phyloP scores from a whole-genome alignment of 2,329 filamentous ascomycete genomes.

The Fusarium austroafricanum region DNA sequence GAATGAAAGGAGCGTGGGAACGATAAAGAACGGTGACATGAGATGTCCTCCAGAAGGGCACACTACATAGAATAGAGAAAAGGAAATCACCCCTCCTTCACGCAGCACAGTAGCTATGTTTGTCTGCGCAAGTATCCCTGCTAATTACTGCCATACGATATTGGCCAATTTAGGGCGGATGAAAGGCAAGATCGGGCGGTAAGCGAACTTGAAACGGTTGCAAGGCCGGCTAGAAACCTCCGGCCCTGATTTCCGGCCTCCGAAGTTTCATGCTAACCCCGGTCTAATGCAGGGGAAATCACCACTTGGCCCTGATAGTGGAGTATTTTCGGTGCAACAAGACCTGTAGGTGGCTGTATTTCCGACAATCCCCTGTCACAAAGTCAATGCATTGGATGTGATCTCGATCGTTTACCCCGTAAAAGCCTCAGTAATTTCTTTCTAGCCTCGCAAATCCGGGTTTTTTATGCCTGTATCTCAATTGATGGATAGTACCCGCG shows the following conservation, averaged over 20 bases:
- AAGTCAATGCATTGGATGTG: conserved; percentile 19
- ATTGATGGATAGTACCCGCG: not conserved
- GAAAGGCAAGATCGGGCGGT: not conserved
- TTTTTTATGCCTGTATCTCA: conserved; percentile 1
- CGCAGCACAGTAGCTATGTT: not conserved
- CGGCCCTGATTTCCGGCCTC: conserved; percentile 3
- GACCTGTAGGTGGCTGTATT: not conserved
- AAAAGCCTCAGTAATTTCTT: conserved; percentile 12
- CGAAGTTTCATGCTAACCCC: conserved; percentile 18
- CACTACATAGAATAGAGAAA: conserved; percentile 14
- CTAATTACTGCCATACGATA: not conserved
- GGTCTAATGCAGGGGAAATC: conserved; percentile 19
- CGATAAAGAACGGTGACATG: not conserved
- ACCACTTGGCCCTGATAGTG: not conserved
- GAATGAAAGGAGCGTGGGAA: not conserved
- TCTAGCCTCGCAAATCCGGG: conserved; percentile 1
- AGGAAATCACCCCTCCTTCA: not conserved
- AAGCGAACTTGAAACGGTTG: conserved; percentile 20
- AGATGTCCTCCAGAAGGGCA: not conserved
- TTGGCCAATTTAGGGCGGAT: not conserved
- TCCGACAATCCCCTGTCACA: conserved; percentile 2
- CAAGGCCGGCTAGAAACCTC: conserved; percentile 1
- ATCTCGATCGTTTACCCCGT: conserved; percentile 21
- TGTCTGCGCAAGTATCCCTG: not conserved
- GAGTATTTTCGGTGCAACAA: not conserved